Percentiles rank a stretch among this genome's conserved stretches.
These are phyloP conservation scores for Pseudoneurospora amorphoporcata DNA, from an alignment of 495 filamentous ascomycete genomes.

Conservation along the genomic window DNA sequence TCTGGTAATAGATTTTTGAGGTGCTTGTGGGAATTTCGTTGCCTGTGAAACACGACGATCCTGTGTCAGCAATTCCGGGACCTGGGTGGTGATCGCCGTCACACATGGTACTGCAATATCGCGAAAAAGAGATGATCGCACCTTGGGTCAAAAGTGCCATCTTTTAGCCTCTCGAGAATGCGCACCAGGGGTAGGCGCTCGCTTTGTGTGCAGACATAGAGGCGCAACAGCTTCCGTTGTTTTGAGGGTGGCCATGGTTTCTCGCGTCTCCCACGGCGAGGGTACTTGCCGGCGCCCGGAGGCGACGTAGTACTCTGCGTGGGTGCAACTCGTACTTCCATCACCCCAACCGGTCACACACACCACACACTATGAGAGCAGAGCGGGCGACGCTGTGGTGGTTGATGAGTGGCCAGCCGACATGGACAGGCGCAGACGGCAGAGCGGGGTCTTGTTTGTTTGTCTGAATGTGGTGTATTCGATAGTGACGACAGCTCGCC, in stretches of 20 bases:
- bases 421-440: neutral
- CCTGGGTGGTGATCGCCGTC: neutral
- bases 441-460: neutral
- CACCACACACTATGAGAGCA: neutral
- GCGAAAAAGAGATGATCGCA: constrained; percentile 4
- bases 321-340: neutral
- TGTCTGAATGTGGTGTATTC: neutral
- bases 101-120: neutral
- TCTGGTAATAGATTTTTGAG: constrained; percentile 23
- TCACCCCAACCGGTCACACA: neutral
- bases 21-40: constrained; percentile 28
- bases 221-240: constrained; percentile 23
- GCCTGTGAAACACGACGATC: constrained; percentile 7
- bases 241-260: constrained; percentile 25
- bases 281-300: constrained; percentile 14
- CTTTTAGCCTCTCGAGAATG: constrained; percentile 23
- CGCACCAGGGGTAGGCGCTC: constrained; percentile 23
- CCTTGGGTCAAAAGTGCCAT: constrained; percentile 24
- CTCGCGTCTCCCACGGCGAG: constrained; percentile 22
- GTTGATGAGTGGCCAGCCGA: neutral
- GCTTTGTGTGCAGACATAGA: constrained; percentile 27
- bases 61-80: neutral
- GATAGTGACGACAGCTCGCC: neutral
- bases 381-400: neutral
- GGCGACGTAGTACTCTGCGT: constrained; percentile 1